A percentile compares a stretch with the other conserved stretches of the same genome.
Evolutionary conservation across 495 filamentous ascomycete genomes (phyloP).

Genomic region (Choiromyces venosus): DNA sequence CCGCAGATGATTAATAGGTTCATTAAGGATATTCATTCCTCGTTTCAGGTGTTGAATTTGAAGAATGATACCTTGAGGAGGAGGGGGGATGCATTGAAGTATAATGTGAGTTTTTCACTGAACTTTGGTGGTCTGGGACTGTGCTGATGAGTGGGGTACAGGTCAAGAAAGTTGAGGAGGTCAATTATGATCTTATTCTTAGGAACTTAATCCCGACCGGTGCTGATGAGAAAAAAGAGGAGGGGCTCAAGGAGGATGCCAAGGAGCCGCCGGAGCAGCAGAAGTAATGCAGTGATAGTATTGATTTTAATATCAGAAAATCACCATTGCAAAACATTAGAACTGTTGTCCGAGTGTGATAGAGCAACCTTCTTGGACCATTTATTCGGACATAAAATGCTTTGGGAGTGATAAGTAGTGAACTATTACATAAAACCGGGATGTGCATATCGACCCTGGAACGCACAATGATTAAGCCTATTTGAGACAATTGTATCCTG

Average conservation of each 20-base stretch:
- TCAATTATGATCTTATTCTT: conserved; percentile 88
- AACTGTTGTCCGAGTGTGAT: not conserved
- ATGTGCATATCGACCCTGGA: not conserved
- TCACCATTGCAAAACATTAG: not conserved
- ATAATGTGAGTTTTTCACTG: conserved; percentile 56
- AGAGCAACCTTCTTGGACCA: not conserved
- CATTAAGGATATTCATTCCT: conserved; percentile 89
- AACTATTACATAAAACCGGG: not conserved
- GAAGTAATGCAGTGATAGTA: not conserved
- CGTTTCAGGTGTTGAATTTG: conserved; percentile 92
- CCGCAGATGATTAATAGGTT: conserved; percentile 83
- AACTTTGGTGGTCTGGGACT: not conserved
- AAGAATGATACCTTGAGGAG: conserved; percentile 91
- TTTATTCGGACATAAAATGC: not conserved
- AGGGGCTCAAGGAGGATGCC: not conserved
- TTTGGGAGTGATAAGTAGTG: not conserved
- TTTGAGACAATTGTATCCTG: not conserved
- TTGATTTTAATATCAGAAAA: not conserved
- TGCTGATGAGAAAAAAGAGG: not conserved
- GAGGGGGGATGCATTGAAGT: conserved; percentile 90
- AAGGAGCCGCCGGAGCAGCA: not conserved
- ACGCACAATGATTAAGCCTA: not conserved
- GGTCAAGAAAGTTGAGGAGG: conserved; percentile 95
- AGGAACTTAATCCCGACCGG: conserved; percentile 64
- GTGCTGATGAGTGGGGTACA: conserved; percentile 36